phyloP scores from a whole-genome alignment of 768 basidiomycete species.

The Filobasidium floriforme region DNA sequence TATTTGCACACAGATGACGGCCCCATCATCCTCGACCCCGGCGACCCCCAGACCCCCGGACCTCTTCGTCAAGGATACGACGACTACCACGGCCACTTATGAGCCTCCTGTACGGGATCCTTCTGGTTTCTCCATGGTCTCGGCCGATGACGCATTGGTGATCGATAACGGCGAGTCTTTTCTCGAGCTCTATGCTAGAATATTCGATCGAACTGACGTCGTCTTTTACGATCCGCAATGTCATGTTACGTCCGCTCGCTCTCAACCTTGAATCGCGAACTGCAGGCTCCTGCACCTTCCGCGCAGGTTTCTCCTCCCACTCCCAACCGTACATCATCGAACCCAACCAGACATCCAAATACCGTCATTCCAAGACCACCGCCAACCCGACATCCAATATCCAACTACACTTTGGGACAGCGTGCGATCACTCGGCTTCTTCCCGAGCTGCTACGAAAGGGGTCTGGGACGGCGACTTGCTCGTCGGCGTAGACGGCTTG shows the following conservation, averaged over 20 bases:
- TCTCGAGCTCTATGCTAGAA: background rate
- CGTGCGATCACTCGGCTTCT: background rate
- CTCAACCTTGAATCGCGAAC: background rate
- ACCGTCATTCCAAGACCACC: background rate
- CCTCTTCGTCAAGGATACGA: background rate
- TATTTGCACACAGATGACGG: no score
- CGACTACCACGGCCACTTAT: background rate
- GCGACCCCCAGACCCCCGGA: background rate
- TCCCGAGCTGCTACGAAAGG: background rate
- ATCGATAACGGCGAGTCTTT: constrained; percentile 19
- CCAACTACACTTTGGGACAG: background rate
- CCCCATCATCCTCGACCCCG: background rate
- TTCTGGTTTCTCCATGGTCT: background rate
- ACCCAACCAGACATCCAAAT: constrained; percentile 54
- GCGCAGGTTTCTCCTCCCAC: constrained; percentile 73
- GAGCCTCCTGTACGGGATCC: background rate
- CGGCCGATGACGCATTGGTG: constrained; percentile 6
- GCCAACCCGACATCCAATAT: background rate
- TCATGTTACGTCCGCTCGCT: background rate
- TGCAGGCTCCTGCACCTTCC: constrained; percentile 62
- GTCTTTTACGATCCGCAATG: no score
- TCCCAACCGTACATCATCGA: constrained; percentile 55
- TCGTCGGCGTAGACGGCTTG: constrained; percentile 6
- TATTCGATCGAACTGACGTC: background rate
- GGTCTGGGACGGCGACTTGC: background rate